Conservation (phyloP, 352 stramenopile genomes). For the Globisporangium perplexum region DNA sequence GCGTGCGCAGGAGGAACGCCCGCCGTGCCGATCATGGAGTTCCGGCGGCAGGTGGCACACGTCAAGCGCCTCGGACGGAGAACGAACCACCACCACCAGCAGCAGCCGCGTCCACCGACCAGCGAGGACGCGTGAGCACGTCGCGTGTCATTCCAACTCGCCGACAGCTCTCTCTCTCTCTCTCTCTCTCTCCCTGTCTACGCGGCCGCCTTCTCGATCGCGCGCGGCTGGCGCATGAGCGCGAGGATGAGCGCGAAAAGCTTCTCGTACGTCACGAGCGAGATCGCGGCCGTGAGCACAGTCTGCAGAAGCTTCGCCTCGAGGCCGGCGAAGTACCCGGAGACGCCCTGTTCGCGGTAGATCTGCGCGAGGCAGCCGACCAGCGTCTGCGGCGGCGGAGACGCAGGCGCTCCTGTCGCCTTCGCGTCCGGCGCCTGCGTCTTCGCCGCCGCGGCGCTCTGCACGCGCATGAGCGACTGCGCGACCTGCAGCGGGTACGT, state of each 20-base stretch:
- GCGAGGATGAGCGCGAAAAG: conserved; percentile 60
- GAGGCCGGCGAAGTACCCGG: conserved; percentile 87
- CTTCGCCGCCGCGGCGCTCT: conserved; percentile 20
- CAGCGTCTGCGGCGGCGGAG: conserved; percentile 8
- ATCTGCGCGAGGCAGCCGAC: conserved; percentile 48
- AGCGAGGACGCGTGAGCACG: background rate
- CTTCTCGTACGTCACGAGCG: conserved; percentile 93
- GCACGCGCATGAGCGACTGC: conserved; percentile 87
- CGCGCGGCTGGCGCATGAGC: conserved; percentile 33
- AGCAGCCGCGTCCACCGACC: background rate
- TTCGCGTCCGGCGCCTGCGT: background rate
- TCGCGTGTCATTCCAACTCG: background rate
- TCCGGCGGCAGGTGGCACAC: conserved; percentile 60
- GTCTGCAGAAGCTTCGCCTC: conserved; percentile 93
- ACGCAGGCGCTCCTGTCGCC: background rate
- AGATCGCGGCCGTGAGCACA: conserved; percentile 90
- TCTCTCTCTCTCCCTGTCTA: conserved; percentile 17
- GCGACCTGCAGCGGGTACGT: conserved; percentile 94
- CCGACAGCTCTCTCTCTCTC: background rate
- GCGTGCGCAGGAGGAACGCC: conserved; percentile 47
- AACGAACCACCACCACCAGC: conserved; percentile 8
- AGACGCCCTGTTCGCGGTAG: conserved; percentile 56
- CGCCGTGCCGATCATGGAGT: conserved; percentile 77
- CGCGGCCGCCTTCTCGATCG: conserved; percentile 32
- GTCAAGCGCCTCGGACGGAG: conserved; percentile 32